phyloP scores from a whole-genome alignment of 73 alveolate species.

The Symbiodinium pilosum region DNA sequence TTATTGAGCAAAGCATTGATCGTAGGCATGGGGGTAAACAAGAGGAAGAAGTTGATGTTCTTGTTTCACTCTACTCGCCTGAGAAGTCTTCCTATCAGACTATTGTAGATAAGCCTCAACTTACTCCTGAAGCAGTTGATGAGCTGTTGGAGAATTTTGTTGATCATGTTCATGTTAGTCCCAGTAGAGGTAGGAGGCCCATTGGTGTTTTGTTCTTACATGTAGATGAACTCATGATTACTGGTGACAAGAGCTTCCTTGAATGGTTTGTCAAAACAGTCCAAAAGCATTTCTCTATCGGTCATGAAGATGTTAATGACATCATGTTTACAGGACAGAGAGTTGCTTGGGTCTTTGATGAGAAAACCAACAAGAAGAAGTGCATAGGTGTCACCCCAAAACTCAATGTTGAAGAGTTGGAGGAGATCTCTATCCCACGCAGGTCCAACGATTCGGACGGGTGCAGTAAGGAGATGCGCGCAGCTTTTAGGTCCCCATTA shows the following conservation, averaged over 20 bases:
- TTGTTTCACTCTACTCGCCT: no score
- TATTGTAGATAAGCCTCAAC: no score
- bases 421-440: not conserved
- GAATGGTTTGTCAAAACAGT: not conserved
- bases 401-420: not conserved
- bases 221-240: slow-evolving; percentile 25
- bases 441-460: not conserved
- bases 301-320: slow-evolving; percentile 6
- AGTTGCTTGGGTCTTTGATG: not conserved
- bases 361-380: not conserved
- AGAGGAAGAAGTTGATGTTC: no score
- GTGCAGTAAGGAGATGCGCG: not conserved
- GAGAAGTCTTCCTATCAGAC: no score
- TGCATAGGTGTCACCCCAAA: not conserved
- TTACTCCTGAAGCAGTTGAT: no score
- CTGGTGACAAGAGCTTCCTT: not conserved
- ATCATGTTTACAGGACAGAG: slow-evolving; percentile 47
- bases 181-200: not conserved
- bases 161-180: not conserved
- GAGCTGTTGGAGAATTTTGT: no score
- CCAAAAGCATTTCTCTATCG: not conserved
- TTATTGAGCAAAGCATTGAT: no score
- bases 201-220: slow-evolving; percentile 6
- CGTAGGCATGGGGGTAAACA: no score
- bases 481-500: not conserved